Evolutionary conservation across 495 filamentous ascomycete genomes (phyloP).

Genomic region (Parathielavia appendiculata): DNA sequence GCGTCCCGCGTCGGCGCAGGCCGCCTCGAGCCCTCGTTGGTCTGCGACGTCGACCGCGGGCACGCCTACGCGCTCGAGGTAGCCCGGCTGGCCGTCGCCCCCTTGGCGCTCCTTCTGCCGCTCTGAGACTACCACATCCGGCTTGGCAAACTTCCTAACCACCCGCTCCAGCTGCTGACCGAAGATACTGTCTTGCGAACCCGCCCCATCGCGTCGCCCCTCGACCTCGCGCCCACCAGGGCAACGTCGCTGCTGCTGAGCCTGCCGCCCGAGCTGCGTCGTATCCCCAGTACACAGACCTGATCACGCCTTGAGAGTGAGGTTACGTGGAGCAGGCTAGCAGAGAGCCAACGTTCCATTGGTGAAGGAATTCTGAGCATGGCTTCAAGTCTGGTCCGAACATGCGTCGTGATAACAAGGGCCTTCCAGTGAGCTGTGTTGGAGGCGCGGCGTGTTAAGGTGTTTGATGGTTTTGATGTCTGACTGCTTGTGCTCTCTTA

Average conservation of each 20-base stretch:
- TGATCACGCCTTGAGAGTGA: conserved; percentile 12
- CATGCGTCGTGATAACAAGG: no score
- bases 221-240: neutral
- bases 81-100: neutral
- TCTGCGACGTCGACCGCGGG: neutral
- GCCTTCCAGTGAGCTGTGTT: no score
- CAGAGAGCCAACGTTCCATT: no score
- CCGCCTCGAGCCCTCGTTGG: neutral
- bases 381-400: no score
- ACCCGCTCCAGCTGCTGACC: neutral
- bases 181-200: neutral
- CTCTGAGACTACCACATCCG: conserved; percentile 1
- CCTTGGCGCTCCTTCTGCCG: neutral
- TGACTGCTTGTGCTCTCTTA: no score
- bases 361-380: no score
- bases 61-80: neutral
- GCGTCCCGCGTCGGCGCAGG: neutral
- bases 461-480: no score
- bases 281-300: conserved; percentile 8
- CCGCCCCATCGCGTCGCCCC: neutral
- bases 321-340: conserved; percentile 14
- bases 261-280: neutral
- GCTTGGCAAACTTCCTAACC: neutral
- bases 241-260: neutral
- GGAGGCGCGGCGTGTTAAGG: no score